Evolutionary conservation across 352 stramenopile genomes (phyloP), one percentile per base, ranked within the genome.

Genomic region (Globisporangium nagaii): DNA sequence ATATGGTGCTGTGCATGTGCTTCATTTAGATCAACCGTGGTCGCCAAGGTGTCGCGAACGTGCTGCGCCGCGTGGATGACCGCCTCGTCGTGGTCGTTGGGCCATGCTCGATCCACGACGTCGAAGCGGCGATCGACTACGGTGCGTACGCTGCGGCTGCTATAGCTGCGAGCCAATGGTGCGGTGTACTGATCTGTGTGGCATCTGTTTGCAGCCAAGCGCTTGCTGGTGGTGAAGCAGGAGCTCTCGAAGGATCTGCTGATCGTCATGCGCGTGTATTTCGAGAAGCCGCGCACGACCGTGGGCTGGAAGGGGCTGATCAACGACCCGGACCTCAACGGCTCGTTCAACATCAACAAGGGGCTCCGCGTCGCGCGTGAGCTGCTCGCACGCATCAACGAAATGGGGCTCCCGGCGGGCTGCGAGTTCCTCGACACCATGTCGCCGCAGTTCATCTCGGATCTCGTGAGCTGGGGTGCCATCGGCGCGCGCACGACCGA

Each of bases 311-410:
- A 96, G 58, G 86, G 86, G 8, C 60, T 96, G 61, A 96, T 96
- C 70, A 96, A 96, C 63, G 84, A 96, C 65, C 86, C 86, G 45
- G 82, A 96, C 60, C 80, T 96, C 36, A 73, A 95, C 43, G 84
- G 82, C 60, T 90, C 84, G 30, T 96, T 95, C 68, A 94, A 95
- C 66, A 96, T 96, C 68, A 96, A 95, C 79, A 94, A 96, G 70
- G 86, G 84, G 2, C 70, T 96, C 10, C 81, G 81, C 25, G 71
- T 93, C 9, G 86, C 84, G 1, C 85, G 86, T 48, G 72, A 95
- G 59, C 68, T 96, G 17, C 70, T 96, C 17, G 77, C 81, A 34
- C 70, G 84, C 17, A 91, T 96, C 62, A 96, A 96, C 60, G 81
- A 89, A 64, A 71, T 96, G 27, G 83, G 85, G 12, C 68, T 96